Evolutionary conservation across 2,329 filamentous ascomycete genomes (phyloP).

Genomic region (Alternaria metachromatica): DNA sequence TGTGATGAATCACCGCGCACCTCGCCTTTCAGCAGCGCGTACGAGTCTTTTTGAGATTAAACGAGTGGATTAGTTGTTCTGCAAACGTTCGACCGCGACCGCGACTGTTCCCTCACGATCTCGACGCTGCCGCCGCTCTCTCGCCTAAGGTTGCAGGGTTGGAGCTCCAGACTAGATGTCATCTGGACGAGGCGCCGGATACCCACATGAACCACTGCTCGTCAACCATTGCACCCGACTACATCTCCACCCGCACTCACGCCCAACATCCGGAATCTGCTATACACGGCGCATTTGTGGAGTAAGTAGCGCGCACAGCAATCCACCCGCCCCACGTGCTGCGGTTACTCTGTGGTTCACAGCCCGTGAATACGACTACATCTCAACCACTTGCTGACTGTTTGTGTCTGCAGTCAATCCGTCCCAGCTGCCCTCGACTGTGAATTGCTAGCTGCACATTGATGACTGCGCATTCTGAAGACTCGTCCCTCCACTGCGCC

Average conservation of each 20-base stretch:
- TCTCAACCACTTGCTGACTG: conserved; percentile 23
- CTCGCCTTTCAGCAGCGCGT: conserved; percentile 5
- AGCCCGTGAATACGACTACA: conserved; percentile 5
- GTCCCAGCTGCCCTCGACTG: conserved; percentile 9
- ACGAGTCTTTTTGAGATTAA: background rate
- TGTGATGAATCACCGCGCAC: conserved; percentile 14
- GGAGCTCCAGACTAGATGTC: conserved; percentile 32
- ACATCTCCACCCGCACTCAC: conserved; percentile 9
- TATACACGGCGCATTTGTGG: conserved; percentile 7
- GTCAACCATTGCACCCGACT: conserved; percentile 14
- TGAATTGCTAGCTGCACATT: conserved; percentile 29
- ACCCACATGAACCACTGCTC: conserved; percentile 33
- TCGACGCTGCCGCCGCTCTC: conserved; percentile 7
- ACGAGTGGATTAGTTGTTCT: background rate
- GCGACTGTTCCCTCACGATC: background rate
- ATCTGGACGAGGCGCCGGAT: conserved; percentile 35
- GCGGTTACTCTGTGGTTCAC: conserved; percentile 11
- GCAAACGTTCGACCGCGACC: background rate
- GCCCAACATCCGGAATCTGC: background rate
- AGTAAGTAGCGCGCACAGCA: conserved; percentile 16
- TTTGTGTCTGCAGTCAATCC: conserved; percentile 12
- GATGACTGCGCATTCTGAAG: conserved; percentile 28
- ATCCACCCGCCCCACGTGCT: conserved; percentile 6
- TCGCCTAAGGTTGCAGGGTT: conserved; percentile 24
- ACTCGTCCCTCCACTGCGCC: conserved; percentile 17